These are phyloP conservation scores for Talaromyces sp. DNA, from an alignment of 2,329 filamentous ascomycete genomes.

Conservation along the genomic window DNA sequence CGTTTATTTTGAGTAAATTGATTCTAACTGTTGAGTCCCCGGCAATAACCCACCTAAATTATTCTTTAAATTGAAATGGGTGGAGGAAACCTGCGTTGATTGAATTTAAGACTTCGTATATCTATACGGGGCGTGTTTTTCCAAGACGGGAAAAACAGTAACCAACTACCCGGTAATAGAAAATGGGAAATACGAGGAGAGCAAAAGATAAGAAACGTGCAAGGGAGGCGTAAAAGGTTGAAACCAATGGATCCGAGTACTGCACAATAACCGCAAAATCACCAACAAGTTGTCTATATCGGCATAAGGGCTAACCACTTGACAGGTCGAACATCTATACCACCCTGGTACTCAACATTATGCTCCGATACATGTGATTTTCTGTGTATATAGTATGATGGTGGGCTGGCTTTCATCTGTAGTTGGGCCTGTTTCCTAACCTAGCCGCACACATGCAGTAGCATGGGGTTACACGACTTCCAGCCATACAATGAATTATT, in stretches of 20 bases:
- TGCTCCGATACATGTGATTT: neutral
- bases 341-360: neutral
- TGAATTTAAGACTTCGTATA: neutral
- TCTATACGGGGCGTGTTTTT: neutral
- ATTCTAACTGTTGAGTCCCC: neutral
- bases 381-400: neutral
- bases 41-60: neutral
- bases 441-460: neutral
- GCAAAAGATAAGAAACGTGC: neutral
- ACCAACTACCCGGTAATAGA: neutral
- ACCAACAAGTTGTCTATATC: neutral
- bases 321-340: neutral
- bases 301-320: neutral
- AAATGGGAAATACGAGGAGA: neutral
- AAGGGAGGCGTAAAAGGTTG: neutral
- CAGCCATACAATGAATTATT: neutral
- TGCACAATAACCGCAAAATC: neutral
- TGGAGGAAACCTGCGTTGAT: neutral
- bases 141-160: neutral
- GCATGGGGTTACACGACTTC: neutral
- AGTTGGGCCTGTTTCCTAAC: neutral
- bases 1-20: neutral
- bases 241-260: too few relatives aligned
- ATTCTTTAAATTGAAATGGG: neutral
- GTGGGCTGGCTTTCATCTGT: neutral